A percentile compares a stretch with the other conserved stretches of the same genome.
phyloP scores from a whole-genome alignment of 2,329 filamentous ascomycete genomes.

The Ophiocordyceps camponoti-floridani region DNA sequence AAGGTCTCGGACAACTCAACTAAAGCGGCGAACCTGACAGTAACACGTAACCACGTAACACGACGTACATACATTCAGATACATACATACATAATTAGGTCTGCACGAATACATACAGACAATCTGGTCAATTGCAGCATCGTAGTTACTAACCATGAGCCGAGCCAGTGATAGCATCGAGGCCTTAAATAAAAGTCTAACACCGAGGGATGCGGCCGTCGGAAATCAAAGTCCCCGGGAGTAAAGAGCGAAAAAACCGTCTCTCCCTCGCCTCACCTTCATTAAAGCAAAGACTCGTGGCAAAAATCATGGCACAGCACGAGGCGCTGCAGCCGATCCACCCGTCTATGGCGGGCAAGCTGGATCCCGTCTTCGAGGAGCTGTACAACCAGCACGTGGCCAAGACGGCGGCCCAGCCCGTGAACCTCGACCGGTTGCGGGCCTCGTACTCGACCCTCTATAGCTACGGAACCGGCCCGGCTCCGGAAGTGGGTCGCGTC shows the following conservation, averaged over 20 bases:
- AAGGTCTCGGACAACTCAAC: too few species aligned
- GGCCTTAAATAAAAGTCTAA: background rate
- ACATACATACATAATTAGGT: background rate
- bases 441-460: constrained; percentile 24
- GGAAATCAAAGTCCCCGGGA: background rate
- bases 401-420: constrained; percentile 18
- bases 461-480: constrained; percentile 23
- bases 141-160: background rate
- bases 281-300: background rate
- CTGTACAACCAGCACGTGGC: constrained; percentile 28
- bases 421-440: constrained; percentile 19
- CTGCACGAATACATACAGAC: background rate
- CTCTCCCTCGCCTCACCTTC: background rate
- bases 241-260: background rate
- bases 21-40: too few species aligned
- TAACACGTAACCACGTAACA: too few species aligned
- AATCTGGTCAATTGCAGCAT: background rate
- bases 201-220: background rate
- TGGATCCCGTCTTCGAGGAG: constrained; percentile 27
- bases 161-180: background rate
- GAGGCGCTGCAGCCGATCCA: constrained; percentile 30
- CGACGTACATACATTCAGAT: background rate
- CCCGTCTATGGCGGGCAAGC: constrained; percentile 23
- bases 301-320: constrained; percentile 7
- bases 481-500: constrained; percentile 19